Evolutionary conservation across 768 basidiomycete species (phyloP), one percentile per base, ranked within the genome.

Genomic region (Lactarius sanguifluus): DNA sequence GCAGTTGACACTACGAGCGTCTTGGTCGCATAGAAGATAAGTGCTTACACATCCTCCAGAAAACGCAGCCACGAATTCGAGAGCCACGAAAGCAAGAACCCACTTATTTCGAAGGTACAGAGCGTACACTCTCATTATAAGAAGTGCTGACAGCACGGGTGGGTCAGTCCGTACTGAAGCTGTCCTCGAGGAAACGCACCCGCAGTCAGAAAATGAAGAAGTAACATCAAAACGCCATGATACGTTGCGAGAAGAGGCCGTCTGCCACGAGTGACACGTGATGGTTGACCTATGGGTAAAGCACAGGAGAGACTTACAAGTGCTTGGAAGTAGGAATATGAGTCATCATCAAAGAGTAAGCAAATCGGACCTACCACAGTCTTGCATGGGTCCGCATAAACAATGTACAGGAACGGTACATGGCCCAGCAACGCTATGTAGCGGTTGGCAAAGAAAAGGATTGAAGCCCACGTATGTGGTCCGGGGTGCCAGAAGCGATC

Each of bases 401-500:
- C 38, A 45, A 3, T 10, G 25, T 59, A 68, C 3, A 70, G 15
- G 18, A 75, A 30, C 0, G 73, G 74, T 1, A 72, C 16, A 40
- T 72, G 69, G 15, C 66, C 69, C 15, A 73, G 8, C 36, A 74
- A n/a, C 9, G 72, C 64, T 7, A 65, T 12, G 55, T 75, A 75
- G 16, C 74, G 68, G 36, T 70, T 70, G 30, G 64, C 34, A 30
- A 74, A 66, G 57, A 72, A 75, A 7, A 72, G 3, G 10, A 58
- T 3, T 3, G 73, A 72, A 4, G 66, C 59, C 50, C 57, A 65
- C 7, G 62, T 69, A 67, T 70, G 36, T 10, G 41, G 20, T 20
- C 60, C 25, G 8, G 56, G 23, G 10, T 57, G 68, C 84, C 85
- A 85, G 72, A 80, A 81, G 16, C 77, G 72, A 25, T 78, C 76